phyloP scores from a whole-genome alignment of 2,329 filamentous ascomycete species.

The Aspergillus fischeri region DNA sequence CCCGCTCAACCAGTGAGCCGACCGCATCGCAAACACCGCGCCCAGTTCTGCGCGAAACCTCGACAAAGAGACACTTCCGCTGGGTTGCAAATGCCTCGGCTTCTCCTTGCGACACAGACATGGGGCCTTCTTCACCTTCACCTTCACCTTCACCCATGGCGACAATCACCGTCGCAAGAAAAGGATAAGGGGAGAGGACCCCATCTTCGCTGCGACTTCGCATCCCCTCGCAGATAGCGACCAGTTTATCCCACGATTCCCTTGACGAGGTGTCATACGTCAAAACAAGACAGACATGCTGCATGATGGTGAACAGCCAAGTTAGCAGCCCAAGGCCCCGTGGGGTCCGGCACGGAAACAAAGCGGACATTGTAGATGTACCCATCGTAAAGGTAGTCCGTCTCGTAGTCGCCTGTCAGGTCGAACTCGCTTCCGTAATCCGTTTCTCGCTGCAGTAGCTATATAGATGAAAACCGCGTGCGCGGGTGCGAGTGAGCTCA shows the following conservation, averaged over 20 bases:
- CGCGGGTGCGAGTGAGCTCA: background rate
- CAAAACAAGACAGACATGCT: conserved; percentile 2
- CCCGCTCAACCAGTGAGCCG: conserved; percentile 8
- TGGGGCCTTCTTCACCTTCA: background rate
- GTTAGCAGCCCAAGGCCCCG: background rate
- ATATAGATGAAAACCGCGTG: background rate
- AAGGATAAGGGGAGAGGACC: background rate
- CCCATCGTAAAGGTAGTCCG: background rate
- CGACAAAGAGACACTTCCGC: conserved; percentile 5
- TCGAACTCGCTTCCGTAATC: background rate
- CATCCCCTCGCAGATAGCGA: background rate
- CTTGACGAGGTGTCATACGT: conserved; percentile 1
- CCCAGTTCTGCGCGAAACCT: conserved; percentile 3
- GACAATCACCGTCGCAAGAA: conserved; percentile 3
- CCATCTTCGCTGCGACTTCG: background rate
- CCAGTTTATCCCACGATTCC: conserved; percentile 1
- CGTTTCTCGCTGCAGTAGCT: conserved; percentile 4
- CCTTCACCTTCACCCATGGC: conserved; percentile 1
- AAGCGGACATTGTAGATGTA: background rate
- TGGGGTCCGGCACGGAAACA: background rate
- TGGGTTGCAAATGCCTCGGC: conserved; percentile 9
- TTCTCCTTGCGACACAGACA: conserved; percentile 3
- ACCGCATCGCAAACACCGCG: conserved; percentile 8
- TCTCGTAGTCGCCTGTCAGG: background rate
- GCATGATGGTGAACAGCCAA: background rate